phyloP scores from a whole-genome alignment of 2,329 filamentous ascomycete genomes.

The Sporothrix globosa region DNA sequence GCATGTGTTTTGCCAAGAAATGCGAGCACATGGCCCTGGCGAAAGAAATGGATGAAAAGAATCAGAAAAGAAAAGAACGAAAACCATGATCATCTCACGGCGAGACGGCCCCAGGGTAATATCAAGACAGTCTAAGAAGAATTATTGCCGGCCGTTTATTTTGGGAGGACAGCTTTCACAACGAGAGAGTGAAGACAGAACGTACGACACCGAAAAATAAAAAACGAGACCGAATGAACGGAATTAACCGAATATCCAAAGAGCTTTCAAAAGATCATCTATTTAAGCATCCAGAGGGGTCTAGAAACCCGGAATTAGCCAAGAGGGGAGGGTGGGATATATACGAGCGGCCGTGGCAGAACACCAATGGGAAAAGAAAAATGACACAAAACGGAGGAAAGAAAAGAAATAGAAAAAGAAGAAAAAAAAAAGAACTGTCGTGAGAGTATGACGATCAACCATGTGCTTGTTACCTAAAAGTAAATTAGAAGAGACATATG shows the following conservation, averaged over 20 bases:
- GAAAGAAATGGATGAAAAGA: neutral
- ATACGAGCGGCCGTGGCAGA: neutral
- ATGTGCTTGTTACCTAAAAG: neutral
- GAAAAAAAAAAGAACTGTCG: neutral
- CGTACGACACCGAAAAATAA: neutral
- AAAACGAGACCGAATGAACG: neutral
- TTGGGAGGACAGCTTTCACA: neutral
- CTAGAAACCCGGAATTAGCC: constrained; percentile 32
- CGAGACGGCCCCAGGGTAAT: constrained; percentile 29
- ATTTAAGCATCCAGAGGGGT: neutral
- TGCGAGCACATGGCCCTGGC: neutral
- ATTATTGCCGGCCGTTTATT: neutral
- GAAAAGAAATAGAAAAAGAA: constrained; percentile 8
- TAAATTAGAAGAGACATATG: neutral
- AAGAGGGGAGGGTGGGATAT: neutral
- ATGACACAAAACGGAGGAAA: neutral
- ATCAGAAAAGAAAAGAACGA: neutral
- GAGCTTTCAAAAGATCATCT: constrained; percentile 2
- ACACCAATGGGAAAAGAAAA: neutral
- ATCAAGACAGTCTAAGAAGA: neutral
- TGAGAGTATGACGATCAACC: neutral
- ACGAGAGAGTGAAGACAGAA: neutral
- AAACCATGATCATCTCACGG: neutral
- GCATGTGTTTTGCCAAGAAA: neutral
- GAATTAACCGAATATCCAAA: constrained; percentile 30